Percentiles rank a stretch among this genome's conserved stretches.
Evolutionary conservation across 202 grass and related monocot species (phyloP).

Genomic region (Setaria viridis): DNA sequence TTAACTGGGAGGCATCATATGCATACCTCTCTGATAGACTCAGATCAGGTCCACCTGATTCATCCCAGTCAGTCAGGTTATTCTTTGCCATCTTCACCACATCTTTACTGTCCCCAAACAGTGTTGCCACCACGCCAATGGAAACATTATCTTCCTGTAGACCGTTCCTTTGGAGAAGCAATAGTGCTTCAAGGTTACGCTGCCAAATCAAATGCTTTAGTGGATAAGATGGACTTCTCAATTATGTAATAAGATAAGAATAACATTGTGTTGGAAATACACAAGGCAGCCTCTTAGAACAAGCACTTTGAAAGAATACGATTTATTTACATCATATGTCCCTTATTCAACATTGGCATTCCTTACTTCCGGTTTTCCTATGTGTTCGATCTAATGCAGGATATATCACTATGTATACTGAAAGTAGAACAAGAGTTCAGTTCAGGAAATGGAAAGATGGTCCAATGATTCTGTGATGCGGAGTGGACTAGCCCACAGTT

Average conservation of each 20-base stretch:
- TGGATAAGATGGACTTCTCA: slow-evolving; percentile 17
- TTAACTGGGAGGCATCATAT: slow-evolving; percentile 80
- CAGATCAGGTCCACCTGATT: slow-evolving; percentile 44
- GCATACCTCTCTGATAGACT: slow-evolving; percentile 59
- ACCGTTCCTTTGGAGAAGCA: slow-evolving; percentile 90
- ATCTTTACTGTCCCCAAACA: slow-evolving; percentile 81
- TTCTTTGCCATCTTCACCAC: slow-evolving; percentile 65
- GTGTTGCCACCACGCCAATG: slow-evolving; percentile 76
- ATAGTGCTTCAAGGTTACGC: slow-evolving; percentile 93
- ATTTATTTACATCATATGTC: not conserved
- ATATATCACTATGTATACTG: not conserved
- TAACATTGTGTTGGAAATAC: not conserved
- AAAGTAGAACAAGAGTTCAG: slow-evolving; percentile 26
- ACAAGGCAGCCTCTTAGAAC: not conserved
- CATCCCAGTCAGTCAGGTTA: slow-evolving; percentile 63
- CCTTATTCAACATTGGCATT: not conserved
- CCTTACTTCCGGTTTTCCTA: slow-evolving; percentile 1
- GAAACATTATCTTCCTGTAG: slow-evolving; percentile 81
- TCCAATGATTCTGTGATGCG: not conserved
- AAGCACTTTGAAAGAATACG: not conserved
- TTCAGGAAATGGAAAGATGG: slow-evolving; percentile 9
- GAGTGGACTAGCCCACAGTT: not conserved
- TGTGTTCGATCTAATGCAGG: slow-evolving; percentile 6
- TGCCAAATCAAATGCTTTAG: slow-evolving; percentile 56
- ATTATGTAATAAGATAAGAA: slow-evolving; percentile 31